Base-by-base conservation (phyloP, 257 asterid species). In the Oldenlandia corymbosa region DNA sequence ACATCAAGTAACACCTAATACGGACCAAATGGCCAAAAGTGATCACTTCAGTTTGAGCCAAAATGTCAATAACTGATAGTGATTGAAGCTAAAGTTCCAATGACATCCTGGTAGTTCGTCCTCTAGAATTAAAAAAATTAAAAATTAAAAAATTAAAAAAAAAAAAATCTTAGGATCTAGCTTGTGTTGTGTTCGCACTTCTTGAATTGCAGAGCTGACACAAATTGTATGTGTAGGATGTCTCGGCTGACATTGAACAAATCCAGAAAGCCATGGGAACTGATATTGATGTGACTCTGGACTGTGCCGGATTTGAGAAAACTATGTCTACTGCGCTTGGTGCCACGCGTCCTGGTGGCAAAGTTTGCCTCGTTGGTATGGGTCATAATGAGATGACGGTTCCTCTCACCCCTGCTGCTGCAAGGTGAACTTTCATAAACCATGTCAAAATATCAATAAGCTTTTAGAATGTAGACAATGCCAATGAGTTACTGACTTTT, bases 351-450 rank as follows among this genome's bases (percentile, higher is more conserved):
- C 58, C 95, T 0, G 95, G 97, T 51, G 96, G 97, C 31, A 85
- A 79, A 70, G 95, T 90, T 63, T 85, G 95, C 77, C 91, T 90
- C 9, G 88, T 87, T 2, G 91, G 97, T 10, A 67, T 90, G 85
- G 97, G 95, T 37, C 96, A 87, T 65, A 68, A 64, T 4, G 88
- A 82, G 78, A 90, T 87, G 97, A 90, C 88, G 21, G 56, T 90
- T 60, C 96, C 96, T 50, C 92, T 90, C 58, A 73, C 96, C 14
- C 82, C 93, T 13, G 96, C 97, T 73, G 90, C 89, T 41, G 96
- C 84, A 43, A 87, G 97, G 97, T 90, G 77, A 52, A 54, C 28
- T 18, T 23, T 27, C 58, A 27, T 31, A n/a, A 16, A 7, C 26
- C 18, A 8, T 21, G 27, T 27, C 42, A 26, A 1, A 27, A 2